phyloP scores from a whole-genome alignment of 1,284 basidiomycete genomes.

The Cystobasidium pallidum region DNA sequence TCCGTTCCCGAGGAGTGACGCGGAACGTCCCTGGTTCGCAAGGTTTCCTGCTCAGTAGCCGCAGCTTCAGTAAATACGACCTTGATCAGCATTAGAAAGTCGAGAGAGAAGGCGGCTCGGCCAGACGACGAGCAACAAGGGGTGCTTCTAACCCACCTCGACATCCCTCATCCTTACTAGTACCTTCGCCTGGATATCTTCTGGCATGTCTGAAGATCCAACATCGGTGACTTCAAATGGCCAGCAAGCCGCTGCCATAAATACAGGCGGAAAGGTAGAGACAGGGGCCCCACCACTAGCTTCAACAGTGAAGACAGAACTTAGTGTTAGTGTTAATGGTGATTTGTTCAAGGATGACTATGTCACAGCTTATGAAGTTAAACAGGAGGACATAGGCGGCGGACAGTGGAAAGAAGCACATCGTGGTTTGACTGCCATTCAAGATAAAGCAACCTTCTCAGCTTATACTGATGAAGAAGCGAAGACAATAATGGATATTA shows the following conservation, averaged over 20 bases:
- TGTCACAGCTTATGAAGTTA: not conserved
- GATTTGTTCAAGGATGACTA: not conserved
- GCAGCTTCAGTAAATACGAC: not conserved
- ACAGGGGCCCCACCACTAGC: not conserved
- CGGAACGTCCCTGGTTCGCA: not conserved
- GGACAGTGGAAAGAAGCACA: not conserved
- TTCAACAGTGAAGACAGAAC: not conserved
- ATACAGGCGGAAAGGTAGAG: not conserved
- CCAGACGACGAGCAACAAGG: not conserved
- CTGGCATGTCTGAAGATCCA: not conserved
- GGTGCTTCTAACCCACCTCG: not conserved
- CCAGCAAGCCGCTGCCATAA: not conserved
- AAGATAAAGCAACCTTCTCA: not conserved
- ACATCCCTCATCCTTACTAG: not conserved
- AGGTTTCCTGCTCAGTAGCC: not conserved
- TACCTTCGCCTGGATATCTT: not conserved
- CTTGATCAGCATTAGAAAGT: not conserved
- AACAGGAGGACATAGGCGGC: not conserved
- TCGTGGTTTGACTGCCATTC: not conserved
- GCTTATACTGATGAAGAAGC: not conserved
- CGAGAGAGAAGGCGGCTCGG: constrained; percentile 3
- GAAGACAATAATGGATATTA: not conserved
- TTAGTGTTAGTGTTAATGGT: not conserved
- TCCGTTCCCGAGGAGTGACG: not conserved
- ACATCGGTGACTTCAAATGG: not conserved